Base-by-base conservation (phyloP, 2,329 filamentous ascomycete genomes). In the Setomelanomma holmii region DNA sequence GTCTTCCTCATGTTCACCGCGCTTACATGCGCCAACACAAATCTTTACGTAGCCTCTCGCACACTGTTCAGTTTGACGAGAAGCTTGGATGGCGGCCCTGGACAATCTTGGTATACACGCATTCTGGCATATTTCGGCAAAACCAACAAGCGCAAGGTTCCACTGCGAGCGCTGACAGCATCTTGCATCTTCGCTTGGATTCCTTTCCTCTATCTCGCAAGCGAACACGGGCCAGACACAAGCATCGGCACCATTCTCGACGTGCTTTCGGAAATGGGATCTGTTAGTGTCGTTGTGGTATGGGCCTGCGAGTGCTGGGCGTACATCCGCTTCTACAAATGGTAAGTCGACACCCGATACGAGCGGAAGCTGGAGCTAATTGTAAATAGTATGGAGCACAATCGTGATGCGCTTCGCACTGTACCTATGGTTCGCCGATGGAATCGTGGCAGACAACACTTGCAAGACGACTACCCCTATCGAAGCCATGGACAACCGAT, bases 261-360 rank as follows among this genome's bases (percentile, higher is more conserved):
- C 44, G 65, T 77, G 1, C 60, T 79, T 1, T 60, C 70, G 1
- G 64, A 74, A 21, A 75, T 79, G 67, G 71, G 67, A 2, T 74
- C 75, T 7, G 68, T 74, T 4, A 68, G 63, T 2, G 67, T 71
- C 14, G 56, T 75, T 6, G 67, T 79, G 14, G 74, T 78, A 4
- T 79, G 76, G 77, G 68, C 71, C 0, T 78, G 72, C 43, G 69
- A 78, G 47, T 78, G 75, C 43, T 63, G 71, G 56, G 77, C 77
- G 1, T 79, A 75, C 35, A 74, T 79, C 10, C 49, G 53, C 4
- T 78, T 71, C 47, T 76, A 75, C 36, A 60, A 74, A 27, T 76
- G 71, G 52, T 55, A 40, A 39, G 10, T 40, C 17, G 14, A n/a
- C 21, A 12, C 6, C 8, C 21, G n/a, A 36, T 35, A 20, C 41